Percentiles rank a stretch among this genome's conserved stretches.
These are phyloP conservation scores for Tillandsia leiboldiana DNA, from an alignment of 176 grass and related monocot species.

Conservation along the genomic window DNA sequence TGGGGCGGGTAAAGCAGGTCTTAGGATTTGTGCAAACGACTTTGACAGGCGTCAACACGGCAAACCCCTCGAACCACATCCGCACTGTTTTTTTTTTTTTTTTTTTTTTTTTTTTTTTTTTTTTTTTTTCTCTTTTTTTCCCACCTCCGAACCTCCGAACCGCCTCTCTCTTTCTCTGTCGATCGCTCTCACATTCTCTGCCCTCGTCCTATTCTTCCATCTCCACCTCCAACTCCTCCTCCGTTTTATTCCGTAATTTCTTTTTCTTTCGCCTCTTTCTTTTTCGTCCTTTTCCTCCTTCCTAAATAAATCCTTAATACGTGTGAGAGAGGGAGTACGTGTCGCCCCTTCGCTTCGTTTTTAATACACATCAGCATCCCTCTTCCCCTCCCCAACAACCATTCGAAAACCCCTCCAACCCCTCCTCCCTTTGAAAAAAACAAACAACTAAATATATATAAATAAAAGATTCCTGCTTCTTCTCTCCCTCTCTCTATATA, in stretches of 20 bases:
- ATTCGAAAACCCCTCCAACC: background rate
- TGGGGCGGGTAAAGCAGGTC: too few relatives aligned
- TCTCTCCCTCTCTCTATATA: background rate
- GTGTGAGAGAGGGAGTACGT: background rate
- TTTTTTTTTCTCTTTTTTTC: too few relatives aligned
- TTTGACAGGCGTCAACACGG: too few relatives aligned
- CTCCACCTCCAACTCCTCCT: too few relatives aligned
- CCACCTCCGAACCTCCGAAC: background rate
- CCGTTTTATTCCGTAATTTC: background rate
- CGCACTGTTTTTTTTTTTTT: background rate
- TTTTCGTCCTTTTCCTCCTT: slow-evolving; percentile 15
- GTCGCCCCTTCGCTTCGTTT: too few relatives aligned
- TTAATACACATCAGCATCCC: background rate
- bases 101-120: too few relatives aligned
- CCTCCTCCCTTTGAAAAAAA: background rate
- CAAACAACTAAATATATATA: background rate
- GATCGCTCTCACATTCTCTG: background rate
- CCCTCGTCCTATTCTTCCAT: background rate
- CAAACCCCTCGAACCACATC: too few relatives aligned
- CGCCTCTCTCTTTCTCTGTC: slow-evolving; percentile 2
- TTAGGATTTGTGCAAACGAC: too few relatives aligned
- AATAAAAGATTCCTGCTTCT: background rate
- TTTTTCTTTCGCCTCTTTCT: slow-evolving; percentile 10
- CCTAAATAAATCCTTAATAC: slow-evolving; percentile 3
- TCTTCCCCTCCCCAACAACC: background rate